A percentile compares a stretch with the other conserved stretches of the same genome.
These are phyloP conservation scores for Suillus plorans DNA, from an alignment of 768 basidiomycete species.

Conservation along the genomic window DNA sequence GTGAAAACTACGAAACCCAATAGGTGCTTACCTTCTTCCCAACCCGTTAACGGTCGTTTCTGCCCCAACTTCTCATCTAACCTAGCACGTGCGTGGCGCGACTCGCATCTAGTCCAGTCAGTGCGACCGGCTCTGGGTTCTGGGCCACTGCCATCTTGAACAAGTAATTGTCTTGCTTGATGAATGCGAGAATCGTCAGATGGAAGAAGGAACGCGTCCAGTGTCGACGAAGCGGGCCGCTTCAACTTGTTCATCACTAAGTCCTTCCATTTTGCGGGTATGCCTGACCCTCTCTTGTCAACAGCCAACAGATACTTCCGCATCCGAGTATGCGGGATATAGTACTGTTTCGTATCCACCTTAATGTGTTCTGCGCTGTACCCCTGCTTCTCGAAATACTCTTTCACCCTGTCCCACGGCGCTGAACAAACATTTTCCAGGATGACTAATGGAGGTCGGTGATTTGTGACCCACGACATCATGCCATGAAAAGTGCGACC, in stretches of 20 bases:
- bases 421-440: constrained; percentile 93
- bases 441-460: constrained; percentile 89
- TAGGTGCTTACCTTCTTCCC: constrained; percentile 75
- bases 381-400: constrained; percentile 70
- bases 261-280: constrained; percentile 71
- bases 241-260: constrained; percentile 60
- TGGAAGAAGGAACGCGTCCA: constrained; percentile 90
- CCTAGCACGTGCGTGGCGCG: constrained; percentile 84
- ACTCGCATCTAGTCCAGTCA: constrained; percentile 93
- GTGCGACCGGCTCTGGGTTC: constrained; percentile 72
- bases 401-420: constrained; percentile 77
- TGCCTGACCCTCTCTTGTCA: constrained; percentile 54
- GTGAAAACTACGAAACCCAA: constrained; percentile 4
- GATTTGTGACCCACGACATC: constrained; percentile 87
- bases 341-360: constrained; percentile 86
- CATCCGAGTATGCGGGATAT: constrained; percentile 93
- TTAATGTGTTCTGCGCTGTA: constrained; percentile 73
- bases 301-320: constrained; percentile 87
- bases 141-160: constrained; percentile 61
- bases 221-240: constrained; percentile 83
- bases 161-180: constrained; percentile 82
- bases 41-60: constrained; percentile 85
- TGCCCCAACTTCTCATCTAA: constrained; percentile 80
- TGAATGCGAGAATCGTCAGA: constrained; percentile 92
- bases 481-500: constrained; percentile 93